A percentile compares a stretch with the other conserved stretches of the same genome.
Evolutionary conservation across 345 rosid genomes (phyloP).

Genomic region (Populus pruinosa): DNA sequence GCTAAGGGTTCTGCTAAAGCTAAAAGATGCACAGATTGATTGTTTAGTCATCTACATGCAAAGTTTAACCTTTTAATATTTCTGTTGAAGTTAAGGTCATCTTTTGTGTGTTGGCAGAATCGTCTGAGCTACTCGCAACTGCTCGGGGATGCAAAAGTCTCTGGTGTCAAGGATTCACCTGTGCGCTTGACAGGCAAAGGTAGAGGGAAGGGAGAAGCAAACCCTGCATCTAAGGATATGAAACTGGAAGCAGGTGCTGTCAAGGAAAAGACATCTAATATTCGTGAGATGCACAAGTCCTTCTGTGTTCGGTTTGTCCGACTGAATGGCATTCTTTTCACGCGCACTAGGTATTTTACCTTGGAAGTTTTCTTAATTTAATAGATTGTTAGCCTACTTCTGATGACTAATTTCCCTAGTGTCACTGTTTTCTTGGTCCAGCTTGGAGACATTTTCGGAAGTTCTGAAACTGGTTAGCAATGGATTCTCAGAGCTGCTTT

Average conservation of each 20-base stretch:
- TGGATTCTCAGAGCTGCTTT: constrained; percentile 61
- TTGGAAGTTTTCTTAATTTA: background rate
- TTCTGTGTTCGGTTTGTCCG: constrained; percentile 84
- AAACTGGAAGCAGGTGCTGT: constrained; percentile 39
- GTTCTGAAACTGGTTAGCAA: constrained; percentile 59
- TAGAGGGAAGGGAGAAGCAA: constrained; percentile 57
- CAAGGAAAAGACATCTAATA: constrained; percentile 43
- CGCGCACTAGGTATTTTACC: constrained; percentile 73
- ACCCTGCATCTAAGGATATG: constrained; percentile 43
- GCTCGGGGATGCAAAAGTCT: constrained; percentile 39
- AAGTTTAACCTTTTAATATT: background rate
- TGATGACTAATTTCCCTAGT: background rate
- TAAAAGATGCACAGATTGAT: background rate
- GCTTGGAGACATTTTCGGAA: constrained; percentile 87
- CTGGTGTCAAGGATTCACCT: constrained; percentile 40
- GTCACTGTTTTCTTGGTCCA: constrained; percentile 30
- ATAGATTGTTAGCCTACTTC: constrained; percentile 2
- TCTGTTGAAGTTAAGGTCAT: background rate
- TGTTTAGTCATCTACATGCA: background rate
- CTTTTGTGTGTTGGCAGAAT: constrained; percentile 39
- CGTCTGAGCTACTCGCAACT: constrained; percentile 68
- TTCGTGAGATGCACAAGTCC: constrained; percentile 49
- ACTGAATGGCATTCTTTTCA: constrained; percentile 85
- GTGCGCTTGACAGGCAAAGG: constrained; percentile 45
- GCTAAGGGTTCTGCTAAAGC: no score